Base-by-base conservation (phyloP, 768 basidiomycete genomes). In the Neoboletus magnificus region DNA sequence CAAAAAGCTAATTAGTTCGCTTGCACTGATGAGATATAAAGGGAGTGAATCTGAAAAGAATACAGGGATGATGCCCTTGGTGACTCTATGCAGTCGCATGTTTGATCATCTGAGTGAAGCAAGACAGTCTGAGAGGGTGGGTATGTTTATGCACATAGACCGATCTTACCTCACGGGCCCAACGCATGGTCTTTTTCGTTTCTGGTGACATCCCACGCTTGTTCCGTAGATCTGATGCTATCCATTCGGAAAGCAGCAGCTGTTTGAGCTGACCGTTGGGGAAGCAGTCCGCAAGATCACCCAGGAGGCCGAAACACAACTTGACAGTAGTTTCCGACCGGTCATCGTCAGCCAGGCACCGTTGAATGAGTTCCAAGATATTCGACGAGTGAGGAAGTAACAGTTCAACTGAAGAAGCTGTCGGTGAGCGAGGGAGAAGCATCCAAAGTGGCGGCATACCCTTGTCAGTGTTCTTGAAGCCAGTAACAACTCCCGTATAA, bases 401-500 rank as follows among this genome's bases (percentile, higher is more conserved):
- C 30, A 66, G 29, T 23, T 59, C 54, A 15, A 58, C 50, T 63
- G 23, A 30, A 41, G 52, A 55, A 35, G 46, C 39, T 13, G 23
- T 49, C 18, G 0, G 13, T 62, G 13, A 62, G 48, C 18, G 39
- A 46, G 30, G 29, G 23, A 29, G 11, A 40, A 40, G 23, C 48
- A 37, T 8, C 5, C 9, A 27, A 51, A 32, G 10, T 27, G 22
- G 8, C 6, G 11, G 35, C 57, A 40, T 52, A 91, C 93, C 82
- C 75, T 92, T 86, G 22, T 83, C 82, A 1, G 88, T 89, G 63
- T 84, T 85, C 78, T 94, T 95, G 67, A 98, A 76, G 0, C 90
- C 94, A 36, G 91, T 87, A 56, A 98, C 86, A 59, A 99, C 87
- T 25, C 96, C 95, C 5, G 91, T 96, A 66, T 97, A 98, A 3